Conservation (phyloP, 129 eudicot genomes). For the Centella asiatica region DNA sequence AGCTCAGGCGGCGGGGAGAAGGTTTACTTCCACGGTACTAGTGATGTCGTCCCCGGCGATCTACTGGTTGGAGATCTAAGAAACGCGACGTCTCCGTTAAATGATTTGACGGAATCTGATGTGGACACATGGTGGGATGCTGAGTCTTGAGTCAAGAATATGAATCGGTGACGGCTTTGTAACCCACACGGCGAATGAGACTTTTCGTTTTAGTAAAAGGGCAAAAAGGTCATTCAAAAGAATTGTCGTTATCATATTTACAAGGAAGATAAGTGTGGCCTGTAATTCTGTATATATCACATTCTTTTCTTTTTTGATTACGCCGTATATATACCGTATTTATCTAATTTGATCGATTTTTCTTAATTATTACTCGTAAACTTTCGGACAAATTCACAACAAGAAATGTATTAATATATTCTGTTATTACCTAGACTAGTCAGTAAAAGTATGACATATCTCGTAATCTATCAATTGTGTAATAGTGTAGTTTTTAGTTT, state of each 20-base stretch:
- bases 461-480: too few species aligned
- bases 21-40: conserved; percentile 24
- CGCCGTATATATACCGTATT: too few species aligned
- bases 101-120: not conserved
- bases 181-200: not conserved
- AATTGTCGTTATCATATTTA: not conserved
- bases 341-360: too few species aligned
- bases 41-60: conserved; percentile 22
- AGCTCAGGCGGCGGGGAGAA: conserved; percentile 28
- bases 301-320: too few species aligned
- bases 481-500: too few species aligned
- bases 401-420: too few species aligned
- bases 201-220: not conserved
- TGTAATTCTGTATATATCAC: too few species aligned
- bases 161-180: not conserved
- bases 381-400: too few species aligned
- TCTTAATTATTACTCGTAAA: too few species aligned
- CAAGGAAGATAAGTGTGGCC: too few species aligned
- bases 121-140: conserved; percentile 4
- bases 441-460: too few species aligned
- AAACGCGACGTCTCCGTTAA: conserved; percentile 28
- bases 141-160: not conserved
- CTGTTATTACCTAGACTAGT: too few species aligned
- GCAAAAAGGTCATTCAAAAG: not conserved
- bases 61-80: conserved; percentile 38